phyloP scores from a whole-genome alignment of 768 basidiomycete genomes.

The Suillus occidentalis region DNA sequence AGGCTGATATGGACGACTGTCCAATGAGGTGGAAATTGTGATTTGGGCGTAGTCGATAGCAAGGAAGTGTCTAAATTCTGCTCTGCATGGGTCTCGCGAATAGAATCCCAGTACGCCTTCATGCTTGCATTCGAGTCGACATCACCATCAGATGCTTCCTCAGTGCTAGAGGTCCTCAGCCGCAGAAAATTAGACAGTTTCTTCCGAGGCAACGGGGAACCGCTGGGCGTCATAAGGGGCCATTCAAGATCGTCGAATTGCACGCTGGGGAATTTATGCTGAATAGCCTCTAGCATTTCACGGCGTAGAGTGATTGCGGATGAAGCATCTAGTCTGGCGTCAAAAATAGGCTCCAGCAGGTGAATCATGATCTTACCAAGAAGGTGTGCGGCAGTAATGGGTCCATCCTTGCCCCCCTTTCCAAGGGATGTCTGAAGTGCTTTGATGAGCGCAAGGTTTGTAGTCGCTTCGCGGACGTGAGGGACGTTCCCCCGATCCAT shows the following conservation, averaged over 20 bases:
- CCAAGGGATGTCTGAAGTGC: conserved; percentile 84
- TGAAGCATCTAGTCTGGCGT: conserved; percentile 56
- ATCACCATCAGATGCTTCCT: conserved; percentile 32
- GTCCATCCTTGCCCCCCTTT: conserved; percentile 45
- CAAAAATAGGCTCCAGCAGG: not conserved
- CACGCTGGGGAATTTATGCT: conserved; percentile 58
- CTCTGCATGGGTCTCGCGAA: conserved; percentile 55
- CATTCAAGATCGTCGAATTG: conserved; percentile 69
- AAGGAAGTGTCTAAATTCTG: conserved; percentile 39
- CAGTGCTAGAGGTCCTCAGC: conserved; percentile 23
- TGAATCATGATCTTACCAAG: conserved; percentile 45
- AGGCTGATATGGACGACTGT: conserved; percentile 81
- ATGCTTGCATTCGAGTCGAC: conserved; percentile 38
- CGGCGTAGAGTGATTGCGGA: conserved; percentile 77
- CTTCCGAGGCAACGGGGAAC: conserved; percentile 33
- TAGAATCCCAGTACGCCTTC: conserved; percentile 60
- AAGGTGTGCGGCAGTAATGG: conserved; percentile 59
- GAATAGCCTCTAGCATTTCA: conserved; percentile 83
- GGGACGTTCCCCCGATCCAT: conserved; percentile 61
- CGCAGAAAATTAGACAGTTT: conserved; percentile 15
- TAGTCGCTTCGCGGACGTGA: conserved; percentile 71
- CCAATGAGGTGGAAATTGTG: conserved; percentile 73
- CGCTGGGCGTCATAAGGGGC: conserved; percentile 56
- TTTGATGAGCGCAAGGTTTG: conserved; percentile 68
- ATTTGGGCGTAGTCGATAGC: conserved; percentile 42